Evolutionary conservation across 164 flowering plant species (phyloP).

Genomic region (Annona cherimola): DNA sequence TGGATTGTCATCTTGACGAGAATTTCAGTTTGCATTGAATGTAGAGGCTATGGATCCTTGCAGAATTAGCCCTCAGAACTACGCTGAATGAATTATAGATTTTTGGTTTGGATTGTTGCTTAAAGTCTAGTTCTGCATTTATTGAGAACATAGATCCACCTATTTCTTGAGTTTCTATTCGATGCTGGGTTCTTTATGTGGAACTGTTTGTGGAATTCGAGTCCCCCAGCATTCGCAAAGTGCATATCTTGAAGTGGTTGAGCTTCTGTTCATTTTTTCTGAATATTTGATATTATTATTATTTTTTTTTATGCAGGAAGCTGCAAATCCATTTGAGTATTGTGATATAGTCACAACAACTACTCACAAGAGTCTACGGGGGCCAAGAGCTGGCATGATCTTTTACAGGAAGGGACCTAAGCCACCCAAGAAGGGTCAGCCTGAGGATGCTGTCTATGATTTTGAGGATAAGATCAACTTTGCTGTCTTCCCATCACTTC

Average conservation of each 20-base stretch:
- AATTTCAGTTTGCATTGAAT: no score
- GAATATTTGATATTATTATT: no score
- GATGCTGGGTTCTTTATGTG: not conserved
- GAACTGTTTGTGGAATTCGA: not conserved
- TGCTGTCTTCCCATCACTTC: constrained; percentile 97
- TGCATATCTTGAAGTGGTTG: not conserved
- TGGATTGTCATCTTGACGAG: no score
- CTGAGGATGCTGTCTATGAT: constrained; percentile 85
- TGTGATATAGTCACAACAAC: constrained; percentile 98
- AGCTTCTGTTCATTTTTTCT: not conserved
- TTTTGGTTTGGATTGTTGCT: not conserved
- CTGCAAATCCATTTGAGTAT: constrained; percentile 87
- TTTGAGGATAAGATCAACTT: constrained; percentile 96
- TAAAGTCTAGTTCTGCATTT: not conserved
- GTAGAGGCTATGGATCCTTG: no score
- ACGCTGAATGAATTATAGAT: not conserved
- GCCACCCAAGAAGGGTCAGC: constrained; percentile 98
- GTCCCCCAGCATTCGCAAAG: not conserved
- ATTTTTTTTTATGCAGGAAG: constrained; percentile 55
- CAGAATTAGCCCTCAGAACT: no score
- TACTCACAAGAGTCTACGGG: constrained; percentile 98
- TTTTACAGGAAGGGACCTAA: constrained; percentile 98
- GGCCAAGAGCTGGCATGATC: constrained; percentile 99
- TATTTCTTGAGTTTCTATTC: not conserved
- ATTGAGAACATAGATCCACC: not conserved